These are phyloP conservation scores for Fulvia fulva DNA, from an alignment of 2,329 filamentous ascomycete genomes.

Conservation along the genomic window DNA sequence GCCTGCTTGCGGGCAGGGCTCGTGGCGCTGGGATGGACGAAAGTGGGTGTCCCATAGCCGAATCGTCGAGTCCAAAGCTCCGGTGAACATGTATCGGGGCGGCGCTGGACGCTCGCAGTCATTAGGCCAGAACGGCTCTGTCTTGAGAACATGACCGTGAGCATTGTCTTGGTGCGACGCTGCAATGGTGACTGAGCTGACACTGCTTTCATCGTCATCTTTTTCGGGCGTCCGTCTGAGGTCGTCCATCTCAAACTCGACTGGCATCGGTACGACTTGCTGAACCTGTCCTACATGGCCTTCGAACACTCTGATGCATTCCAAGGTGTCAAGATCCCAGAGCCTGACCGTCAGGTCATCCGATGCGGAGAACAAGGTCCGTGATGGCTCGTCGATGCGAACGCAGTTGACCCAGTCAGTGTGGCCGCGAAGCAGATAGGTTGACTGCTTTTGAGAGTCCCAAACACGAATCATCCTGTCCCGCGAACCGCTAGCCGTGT, in stretches of 20 bases:
- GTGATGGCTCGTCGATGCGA: constrained; percentile 65
- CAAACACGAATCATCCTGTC: constrained; percentile 90
- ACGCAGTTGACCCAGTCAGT: constrained; percentile 97
- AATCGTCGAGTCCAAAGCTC: constrained; percentile 85
- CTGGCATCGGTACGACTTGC: constrained; percentile 77
- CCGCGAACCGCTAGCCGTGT: constrained; percentile 82
- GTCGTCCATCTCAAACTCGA: constrained; percentile 86
- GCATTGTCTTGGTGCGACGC: constrained; percentile 16
- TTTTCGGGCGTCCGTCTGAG: constrained; percentile 52
- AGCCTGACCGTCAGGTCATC: constrained; percentile 89
- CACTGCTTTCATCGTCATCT: constrained; percentile 37
- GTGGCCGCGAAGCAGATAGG: constrained; percentile 77
- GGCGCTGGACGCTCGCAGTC: constrained; percentile 66
- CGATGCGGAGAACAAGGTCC: constrained; percentile 86
- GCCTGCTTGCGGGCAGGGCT: constrained; percentile 11
- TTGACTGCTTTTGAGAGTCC: constrained; percentile 81
- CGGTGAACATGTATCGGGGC: constrained; percentile 87
- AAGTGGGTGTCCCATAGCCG: constrained; percentile 78
- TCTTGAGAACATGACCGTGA: constrained; percentile 9
- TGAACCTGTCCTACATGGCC: constrained; percentile 95
- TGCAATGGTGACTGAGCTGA: constrained; percentile 26
- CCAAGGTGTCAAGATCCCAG: constrained; percentile 84
- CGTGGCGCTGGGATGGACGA: constrained; percentile 8
- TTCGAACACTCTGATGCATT: constrained; percentile 72
- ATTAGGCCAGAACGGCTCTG: constrained; percentile 53